Percentiles rank a stretch among this genome's conserved stretches.
Evolutionary conservation across 495 filamentous ascomycete genomes (phyloP).

Genomic region (Aspergillus taichungensis): DNA sequence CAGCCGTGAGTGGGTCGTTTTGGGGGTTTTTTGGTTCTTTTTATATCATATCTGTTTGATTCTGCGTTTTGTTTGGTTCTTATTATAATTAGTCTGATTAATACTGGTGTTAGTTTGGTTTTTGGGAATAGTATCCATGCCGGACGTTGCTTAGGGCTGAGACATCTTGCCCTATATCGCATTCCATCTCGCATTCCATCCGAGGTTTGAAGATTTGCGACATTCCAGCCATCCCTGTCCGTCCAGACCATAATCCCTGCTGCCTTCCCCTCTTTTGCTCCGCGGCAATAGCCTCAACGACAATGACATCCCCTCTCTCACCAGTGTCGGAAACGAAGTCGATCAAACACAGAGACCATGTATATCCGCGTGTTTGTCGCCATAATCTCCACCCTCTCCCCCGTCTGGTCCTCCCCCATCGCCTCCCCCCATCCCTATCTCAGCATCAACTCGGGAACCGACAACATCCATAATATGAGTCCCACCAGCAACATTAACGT

Average conservation of each 20-base stretch:
- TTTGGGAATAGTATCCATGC: not conserved
- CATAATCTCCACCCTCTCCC: not conserved
- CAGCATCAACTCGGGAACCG: not conserved
- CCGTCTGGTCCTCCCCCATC: not conserved
- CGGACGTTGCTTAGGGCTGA: too few relatives aligned
- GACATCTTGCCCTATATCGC: too few relatives aligned
- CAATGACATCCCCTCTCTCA: too few relatives aligned
- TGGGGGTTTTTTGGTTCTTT: not conserved
- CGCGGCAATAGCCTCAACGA: too few relatives aligned
- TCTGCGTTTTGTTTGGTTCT: not conserved
- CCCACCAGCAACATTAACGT: slow-evolving; percentile 13
- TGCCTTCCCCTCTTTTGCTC: too few relatives aligned
- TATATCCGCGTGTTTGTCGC: not conserved
- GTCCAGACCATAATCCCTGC: too few relatives aligned
- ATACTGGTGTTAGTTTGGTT: not conserved
- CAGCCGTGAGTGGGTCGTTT: not conserved
- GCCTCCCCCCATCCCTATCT: not conserved
- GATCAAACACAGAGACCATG: not conserved
- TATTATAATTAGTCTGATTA: not conserved
- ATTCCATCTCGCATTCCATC: too few relatives aligned
- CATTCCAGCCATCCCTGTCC: too few relatives aligned
- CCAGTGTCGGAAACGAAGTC: too few relatives aligned
- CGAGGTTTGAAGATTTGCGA: too few relatives aligned
- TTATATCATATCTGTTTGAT: not conserved
- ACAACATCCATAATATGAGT: not conserved